phyloP scores from a whole-genome alignment of 805 yeast genomes.

The Zygosaccharomyces pseudorouxii region DNA sequence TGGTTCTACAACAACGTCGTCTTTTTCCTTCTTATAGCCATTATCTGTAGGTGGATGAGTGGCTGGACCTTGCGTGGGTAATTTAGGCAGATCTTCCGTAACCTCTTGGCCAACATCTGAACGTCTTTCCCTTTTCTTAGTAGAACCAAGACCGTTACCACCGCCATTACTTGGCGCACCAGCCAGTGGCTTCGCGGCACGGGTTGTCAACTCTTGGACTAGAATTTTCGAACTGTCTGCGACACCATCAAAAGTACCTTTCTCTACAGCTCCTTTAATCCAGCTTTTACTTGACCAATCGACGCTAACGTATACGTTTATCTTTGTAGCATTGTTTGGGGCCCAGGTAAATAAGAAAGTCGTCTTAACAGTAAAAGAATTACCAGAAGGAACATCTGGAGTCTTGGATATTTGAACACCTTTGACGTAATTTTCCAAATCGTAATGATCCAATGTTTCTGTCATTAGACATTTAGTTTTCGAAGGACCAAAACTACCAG shows the following conservation, averaged over 20 bases:
- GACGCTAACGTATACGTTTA: slow-evolving; percentile 50
- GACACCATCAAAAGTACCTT: slow-evolving; percentile 69
- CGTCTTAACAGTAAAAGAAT: slow-evolving; percentile 58
- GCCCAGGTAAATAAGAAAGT: slow-evolving; percentile 60
- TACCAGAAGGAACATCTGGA: slow-evolving; percentile 83
- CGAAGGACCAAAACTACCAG: slow-evolving; percentile 70
- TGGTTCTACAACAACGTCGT: slow-evolving; percentile 48
- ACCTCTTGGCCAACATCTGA: slow-evolving; percentile 11
- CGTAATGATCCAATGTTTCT: slow-evolving; percentile 52
- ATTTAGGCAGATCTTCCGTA: slow-evolving; percentile 16
- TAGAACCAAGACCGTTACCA: slow-evolving; percentile 3
- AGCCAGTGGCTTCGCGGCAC: slow-evolving; percentile 18
- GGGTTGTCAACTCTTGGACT: slow-evolving; percentile 43
- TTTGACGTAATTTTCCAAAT: slow-evolving; percentile 44
- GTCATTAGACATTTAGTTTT: slow-evolving; percentile 62
- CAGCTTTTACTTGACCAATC: slow-evolving; percentile 76
- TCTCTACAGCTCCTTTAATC: slow-evolving; percentile 73
- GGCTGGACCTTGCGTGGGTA: slow-evolving; percentile 36
- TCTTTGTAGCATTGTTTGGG: slow-evolving; percentile 46
- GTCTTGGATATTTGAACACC: slow-evolving; percentile 58
- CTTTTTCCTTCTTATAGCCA: slow-evolving; percentile 42
- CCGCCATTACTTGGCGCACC: background rate
- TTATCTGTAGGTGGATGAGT: slow-evolving; percentile 44
- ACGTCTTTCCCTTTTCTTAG: slow-evolving; percentile 14
- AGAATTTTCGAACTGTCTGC: slow-evolving; percentile 49